These are phyloP conservation scores for Dendryphion nanum DNA, from an alignment of 2,329 filamentous ascomycete genomes.

Conservation along the genomic window DNA sequence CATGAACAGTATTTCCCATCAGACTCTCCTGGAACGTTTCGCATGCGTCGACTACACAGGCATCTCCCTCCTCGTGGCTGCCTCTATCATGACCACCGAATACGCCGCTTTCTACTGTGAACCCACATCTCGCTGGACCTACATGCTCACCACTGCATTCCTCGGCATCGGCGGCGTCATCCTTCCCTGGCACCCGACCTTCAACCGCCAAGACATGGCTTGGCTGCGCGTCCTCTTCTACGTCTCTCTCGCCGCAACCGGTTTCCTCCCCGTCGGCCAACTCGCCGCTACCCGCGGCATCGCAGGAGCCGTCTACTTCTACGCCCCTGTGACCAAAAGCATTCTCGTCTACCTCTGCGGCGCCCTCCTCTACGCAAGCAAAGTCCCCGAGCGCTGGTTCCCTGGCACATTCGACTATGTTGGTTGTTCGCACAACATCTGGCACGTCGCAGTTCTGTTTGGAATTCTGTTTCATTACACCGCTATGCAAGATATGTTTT, in stretches of 20 bases:
- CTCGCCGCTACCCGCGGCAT: constrained; percentile 73
- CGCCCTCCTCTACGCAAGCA: constrained; percentile 84
- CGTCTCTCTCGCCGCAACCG: constrained; percentile 79
- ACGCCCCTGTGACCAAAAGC: constrained; percentile 81
- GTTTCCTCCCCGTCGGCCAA: constrained; percentile 85
- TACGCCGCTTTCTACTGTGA: constrained; percentile 99
- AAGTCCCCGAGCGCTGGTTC: constrained; percentile 88
- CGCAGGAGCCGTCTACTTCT: constrained; percentile 85
- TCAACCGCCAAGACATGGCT: constrained; percentile 89
- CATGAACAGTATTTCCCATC: constrained; percentile 94
- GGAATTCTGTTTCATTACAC: constrained; percentile 97
- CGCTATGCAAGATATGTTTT: constrained; percentile 95
- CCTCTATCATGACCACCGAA: constrained; percentile 96
- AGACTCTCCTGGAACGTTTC: constrained; percentile 87
- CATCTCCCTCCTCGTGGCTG: constrained; percentile 90
- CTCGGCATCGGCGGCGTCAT: constrained; percentile 86
- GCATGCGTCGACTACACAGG: constrained; percentile 98
- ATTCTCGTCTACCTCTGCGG: constrained; percentile 82
- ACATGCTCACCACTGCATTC: constrained; percentile 77
- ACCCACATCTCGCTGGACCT: constrained; percentile 78
- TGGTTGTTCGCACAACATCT: constrained; percentile 94
- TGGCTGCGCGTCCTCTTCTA: constrained; percentile 94
- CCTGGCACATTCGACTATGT: constrained; percentile 95
- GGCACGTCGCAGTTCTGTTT: constrained; percentile 91
- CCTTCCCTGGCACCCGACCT: constrained; percentile 91